A percentile compares a stretch with the other conserved stretches of the same genome.
Conservation (phyloP, 129 eudicot species). For the Pulicaria dysenterica region DNA sequence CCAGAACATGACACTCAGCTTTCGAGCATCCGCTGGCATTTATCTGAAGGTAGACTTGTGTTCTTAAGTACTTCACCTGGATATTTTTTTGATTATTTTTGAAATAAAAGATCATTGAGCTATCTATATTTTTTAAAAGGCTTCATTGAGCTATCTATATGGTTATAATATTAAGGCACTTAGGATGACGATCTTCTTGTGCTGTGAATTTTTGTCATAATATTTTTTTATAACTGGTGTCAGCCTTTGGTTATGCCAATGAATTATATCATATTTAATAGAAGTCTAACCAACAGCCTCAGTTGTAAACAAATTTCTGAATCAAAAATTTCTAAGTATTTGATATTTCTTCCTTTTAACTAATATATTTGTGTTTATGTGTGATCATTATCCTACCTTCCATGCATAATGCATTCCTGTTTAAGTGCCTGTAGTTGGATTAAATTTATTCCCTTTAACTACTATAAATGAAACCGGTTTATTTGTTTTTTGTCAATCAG, state of each 20-base stretch:
- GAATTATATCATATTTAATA: no score
- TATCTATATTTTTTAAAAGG: no score
- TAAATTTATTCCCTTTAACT: constrained; percentile 4
- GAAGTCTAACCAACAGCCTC: no score
- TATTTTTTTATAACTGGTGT: background rate
- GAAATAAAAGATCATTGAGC: background rate
- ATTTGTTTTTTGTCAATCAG: background rate
- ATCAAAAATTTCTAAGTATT: background rate
- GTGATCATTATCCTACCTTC: background rate
- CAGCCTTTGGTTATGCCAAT: background rate
- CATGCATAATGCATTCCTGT: constrained; percentile 2
- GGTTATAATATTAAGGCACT: no score
- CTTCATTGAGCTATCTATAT: no score
- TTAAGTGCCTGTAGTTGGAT: background rate
- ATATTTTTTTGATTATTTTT: background rate
- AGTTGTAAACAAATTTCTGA: background rate
- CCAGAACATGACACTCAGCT: constrained; percentile 88
- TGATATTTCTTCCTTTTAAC: background rate
- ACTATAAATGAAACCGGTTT: background rate
- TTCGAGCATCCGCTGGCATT: constrained; percentile 90
- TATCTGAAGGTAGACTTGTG: constrained; percentile 76
- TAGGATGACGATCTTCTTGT: no score
- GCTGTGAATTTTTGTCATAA: no score
- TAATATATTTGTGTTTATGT: background rate
- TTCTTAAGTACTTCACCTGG: constrained; percentile 1